Conservation (phyloP, 805 yeast genomes). For the Henningerozyma blattae region DNA sequence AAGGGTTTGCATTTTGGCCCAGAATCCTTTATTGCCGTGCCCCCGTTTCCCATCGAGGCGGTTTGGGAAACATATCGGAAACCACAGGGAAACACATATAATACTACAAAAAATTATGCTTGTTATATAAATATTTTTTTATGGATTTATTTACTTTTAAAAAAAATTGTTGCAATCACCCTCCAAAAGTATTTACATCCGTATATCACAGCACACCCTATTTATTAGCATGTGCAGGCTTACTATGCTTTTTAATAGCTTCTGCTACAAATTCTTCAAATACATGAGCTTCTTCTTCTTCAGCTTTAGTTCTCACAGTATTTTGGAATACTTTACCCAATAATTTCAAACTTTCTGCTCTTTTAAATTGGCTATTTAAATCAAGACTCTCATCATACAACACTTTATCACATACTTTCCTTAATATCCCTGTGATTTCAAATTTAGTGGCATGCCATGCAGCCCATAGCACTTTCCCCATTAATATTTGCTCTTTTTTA, state of each 20-base stretch:
- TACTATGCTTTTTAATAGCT: constrained; percentile 35
- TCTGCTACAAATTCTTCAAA: constrained; percentile 60
- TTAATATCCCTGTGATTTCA: constrained; percentile 60
- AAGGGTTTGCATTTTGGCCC: no score
- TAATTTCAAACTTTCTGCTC: constrained; percentile 50
- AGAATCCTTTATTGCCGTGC: no score
- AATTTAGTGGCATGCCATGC: constrained; percentile 77
- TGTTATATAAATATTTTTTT: no score
- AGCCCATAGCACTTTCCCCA: constrained; percentile 70
- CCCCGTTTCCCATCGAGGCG: no score
- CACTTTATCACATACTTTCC: constrained; percentile 56
- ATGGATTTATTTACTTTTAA: no score
- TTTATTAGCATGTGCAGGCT: no score
- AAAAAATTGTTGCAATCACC: no score
- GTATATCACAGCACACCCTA: no score
- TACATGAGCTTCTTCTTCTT: constrained; percentile 62
- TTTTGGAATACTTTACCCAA: constrained; percentile 52
- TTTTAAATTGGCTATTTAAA: constrained; percentile 33
- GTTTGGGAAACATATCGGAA: no score
- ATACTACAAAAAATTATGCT: no score
- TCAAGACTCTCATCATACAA: constrained; percentile 44
- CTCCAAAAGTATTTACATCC: no score
- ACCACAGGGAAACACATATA: no score
- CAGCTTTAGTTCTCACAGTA: constrained; percentile 50
- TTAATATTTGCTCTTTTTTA: constrained; percentile 56